phyloP scores from a whole-genome alignment of 371 early-diverging fungal genomes.

The Rhizomucor pusillus region DNA sequence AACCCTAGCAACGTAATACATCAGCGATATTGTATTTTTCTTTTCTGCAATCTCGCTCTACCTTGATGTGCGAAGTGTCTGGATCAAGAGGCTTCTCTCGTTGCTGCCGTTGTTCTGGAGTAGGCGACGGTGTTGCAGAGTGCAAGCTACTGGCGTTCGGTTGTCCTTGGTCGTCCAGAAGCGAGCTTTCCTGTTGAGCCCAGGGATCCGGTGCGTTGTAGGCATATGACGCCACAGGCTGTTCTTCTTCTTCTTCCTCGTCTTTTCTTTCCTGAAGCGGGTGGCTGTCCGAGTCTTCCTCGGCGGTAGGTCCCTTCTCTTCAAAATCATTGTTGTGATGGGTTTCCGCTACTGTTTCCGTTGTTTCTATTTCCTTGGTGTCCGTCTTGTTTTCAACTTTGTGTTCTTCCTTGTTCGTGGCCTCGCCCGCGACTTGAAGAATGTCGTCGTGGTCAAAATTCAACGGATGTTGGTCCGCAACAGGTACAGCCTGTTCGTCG shows the following conservation, averaged over 20 bases:
- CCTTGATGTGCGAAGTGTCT: slow-evolving; percentile 38
- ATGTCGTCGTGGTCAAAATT: slow-evolving; percentile 2
- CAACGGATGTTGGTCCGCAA: slow-evolving; percentile 5
- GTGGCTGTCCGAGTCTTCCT: too few species aligned
- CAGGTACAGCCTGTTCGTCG: slow-evolving; percentile 8
- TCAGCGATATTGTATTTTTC: neutral
- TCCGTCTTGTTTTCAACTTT: too few species aligned
- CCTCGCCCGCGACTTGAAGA: slow-evolving; percentile 5
- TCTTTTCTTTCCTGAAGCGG: too few species aligned
- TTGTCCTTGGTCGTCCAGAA: slow-evolving; percentile 26
- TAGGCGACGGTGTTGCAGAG: neutral
- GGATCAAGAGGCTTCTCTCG: slow-evolving; percentile 6
- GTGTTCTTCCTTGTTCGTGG: slow-evolving; percentile 4
- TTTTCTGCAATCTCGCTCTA: slow-evolving; percentile 4
- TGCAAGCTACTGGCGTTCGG: slow-evolving; percentile 12
- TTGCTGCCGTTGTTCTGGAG: neutral
- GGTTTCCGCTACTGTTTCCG: too few species aligned
- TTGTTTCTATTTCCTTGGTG: too few species aligned
- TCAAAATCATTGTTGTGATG: too few species aligned
- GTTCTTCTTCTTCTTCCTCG: too few species aligned
- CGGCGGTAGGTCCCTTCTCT: too few species aligned
- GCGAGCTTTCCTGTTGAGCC: slow-evolving; percentile 22
- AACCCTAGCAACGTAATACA: slow-evolving; percentile 26
- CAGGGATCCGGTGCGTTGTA: too few species aligned
- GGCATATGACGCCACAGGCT: too few species aligned